phyloP scores from a whole-genome alignment of 306 rosid species.

The Medicago arabica region DNA sequence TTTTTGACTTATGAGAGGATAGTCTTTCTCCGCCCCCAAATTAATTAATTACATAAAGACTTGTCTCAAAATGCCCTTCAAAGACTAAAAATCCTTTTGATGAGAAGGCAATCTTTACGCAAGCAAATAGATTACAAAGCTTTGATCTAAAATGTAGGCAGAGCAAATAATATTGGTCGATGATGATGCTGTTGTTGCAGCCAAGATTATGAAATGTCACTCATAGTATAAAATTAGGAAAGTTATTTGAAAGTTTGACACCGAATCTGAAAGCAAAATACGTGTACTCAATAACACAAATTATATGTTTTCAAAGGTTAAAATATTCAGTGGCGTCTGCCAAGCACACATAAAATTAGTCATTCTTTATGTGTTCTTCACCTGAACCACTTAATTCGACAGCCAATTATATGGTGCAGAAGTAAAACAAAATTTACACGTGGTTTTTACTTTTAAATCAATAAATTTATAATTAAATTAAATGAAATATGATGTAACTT shows the following conservation, averaged over 20 bases:
- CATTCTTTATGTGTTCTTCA: too few relatives aligned
- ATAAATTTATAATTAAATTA: too few relatives aligned
- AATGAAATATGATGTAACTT: too few relatives aligned
- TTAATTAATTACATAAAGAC: slow-evolving; percentile 30
- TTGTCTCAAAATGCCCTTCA: slow-evolving; percentile 46
- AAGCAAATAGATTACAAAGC: slow-evolving; percentile 39
- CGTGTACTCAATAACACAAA: not conserved
- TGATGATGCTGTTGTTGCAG: slow-evolving; percentile 47
- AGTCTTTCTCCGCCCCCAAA: slow-evolving; percentile 2
- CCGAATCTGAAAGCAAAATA: not conserved
- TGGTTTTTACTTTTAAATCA: too few relatives aligned
- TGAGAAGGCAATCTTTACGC: slow-evolving; percentile 43
- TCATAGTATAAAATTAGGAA: slow-evolving; percentile 11
- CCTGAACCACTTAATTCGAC: too few relatives aligned
- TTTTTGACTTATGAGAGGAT: not conserved
- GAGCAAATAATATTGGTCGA: slow-evolving; percentile 26
- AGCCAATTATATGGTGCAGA: too few relatives aligned
- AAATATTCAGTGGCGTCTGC: slow-evolving; percentile 5
- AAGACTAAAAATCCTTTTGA: slow-evolving; percentile 20
- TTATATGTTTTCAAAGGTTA: not conserved
- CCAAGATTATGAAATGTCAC: slow-evolving; percentile 45
- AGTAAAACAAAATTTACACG: too few relatives aligned
- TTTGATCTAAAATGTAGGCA: not conserved
- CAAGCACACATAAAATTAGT: not conserved
- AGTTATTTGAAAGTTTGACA: slow-evolving; percentile 15